Percentiles rank a stretch among this genome's conserved stretches.
Conservation (phyloP, 805 yeast species). For the Tetrapisispora phaffii region DNA sequence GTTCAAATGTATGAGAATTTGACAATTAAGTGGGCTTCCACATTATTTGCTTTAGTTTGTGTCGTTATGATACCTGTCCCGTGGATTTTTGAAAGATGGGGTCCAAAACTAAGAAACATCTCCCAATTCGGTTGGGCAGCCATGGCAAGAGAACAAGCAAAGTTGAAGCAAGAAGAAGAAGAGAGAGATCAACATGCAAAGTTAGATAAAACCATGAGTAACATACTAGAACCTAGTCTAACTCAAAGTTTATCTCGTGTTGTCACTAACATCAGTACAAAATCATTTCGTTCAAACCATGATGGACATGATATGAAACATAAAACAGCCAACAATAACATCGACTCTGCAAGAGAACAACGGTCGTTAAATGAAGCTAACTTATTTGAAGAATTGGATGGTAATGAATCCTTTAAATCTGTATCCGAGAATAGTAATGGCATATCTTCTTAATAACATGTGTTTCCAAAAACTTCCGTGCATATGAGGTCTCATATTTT, state of each 20-base stretch:
- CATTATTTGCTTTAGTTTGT: slow-evolving; percentile 54
- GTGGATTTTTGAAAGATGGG: slow-evolving; percentile 53
- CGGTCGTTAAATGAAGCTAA: background rate
- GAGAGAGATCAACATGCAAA: slow-evolving; percentile 22
- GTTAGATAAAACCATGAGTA: background rate
- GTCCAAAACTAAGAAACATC: slow-evolving; percentile 43
- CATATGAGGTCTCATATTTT: background rate
- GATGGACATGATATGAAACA: background rate
- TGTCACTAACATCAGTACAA: background rate
- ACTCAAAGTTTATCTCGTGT: background rate
- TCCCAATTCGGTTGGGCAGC: slow-evolving; percentile 57
- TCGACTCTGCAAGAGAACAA: background rate
- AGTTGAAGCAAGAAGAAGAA: slow-evolving; percentile 22
- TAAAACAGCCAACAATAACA: background rate
- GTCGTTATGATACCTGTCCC: slow-evolving; percentile 68
- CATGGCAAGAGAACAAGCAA: slow-evolving; percentile 30
- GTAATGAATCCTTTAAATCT: background rate
- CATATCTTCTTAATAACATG: background rate
- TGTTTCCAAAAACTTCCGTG: background rate
- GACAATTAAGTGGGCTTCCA: slow-evolving; percentile 67
- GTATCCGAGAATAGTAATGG: background rate
- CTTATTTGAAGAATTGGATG: background rate
- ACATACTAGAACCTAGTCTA: background rate
- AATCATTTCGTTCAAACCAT: background rate
- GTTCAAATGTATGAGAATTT: slow-evolving; percentile 70